phyloP scores from a whole-genome alignment of 345 rosid species.

The Salix suchowensis region DNA sequence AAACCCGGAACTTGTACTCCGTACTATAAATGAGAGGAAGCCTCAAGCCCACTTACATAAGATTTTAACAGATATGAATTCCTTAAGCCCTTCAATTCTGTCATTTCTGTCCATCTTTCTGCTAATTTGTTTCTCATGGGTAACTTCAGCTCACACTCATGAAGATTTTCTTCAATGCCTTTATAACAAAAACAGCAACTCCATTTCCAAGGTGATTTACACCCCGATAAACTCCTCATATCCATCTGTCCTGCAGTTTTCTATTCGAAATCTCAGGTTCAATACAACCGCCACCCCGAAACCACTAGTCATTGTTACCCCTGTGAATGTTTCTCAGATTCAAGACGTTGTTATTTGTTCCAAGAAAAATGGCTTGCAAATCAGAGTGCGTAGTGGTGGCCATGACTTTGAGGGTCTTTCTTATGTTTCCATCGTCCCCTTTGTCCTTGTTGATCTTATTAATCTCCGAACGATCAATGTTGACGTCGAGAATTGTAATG shows the following conservation, averaged over 20 bases:
- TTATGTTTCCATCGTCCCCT: conserved; percentile 7
- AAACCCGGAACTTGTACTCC: background rate
- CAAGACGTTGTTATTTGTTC: background rate
- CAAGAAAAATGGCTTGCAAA: background rate
- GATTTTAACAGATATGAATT: background rate
- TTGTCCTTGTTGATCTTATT: conserved; percentile 16
- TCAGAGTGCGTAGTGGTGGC: conserved; percentile 22
- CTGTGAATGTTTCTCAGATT: background rate
- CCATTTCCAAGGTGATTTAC: conserved; percentile 9
- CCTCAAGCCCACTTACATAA: background rate
- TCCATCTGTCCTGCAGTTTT: conserved; percentile 3
- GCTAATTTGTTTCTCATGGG: background rate
- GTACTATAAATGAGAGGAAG: background rate
- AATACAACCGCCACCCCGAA: conserved; percentile 1
- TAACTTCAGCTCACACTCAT: conserved; percentile 5
- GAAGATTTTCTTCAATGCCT: conserved; percentile 10
- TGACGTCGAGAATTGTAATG: background rate
- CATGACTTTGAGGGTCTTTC: conserved; percentile 20
- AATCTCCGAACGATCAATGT: conserved; percentile 1
- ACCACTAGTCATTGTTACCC: conserved; percentile 15
- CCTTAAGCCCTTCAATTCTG: background rate
- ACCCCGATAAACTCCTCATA: conserved; percentile 9
- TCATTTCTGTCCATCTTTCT: background rate
- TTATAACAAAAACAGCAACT: background rate
- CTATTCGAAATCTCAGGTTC: conserved; percentile 9